These are phyloP conservation scores for Geotrichum candidum DNA, from an alignment of 1,139 yeast species.

Conservation along the genomic window DNA sequence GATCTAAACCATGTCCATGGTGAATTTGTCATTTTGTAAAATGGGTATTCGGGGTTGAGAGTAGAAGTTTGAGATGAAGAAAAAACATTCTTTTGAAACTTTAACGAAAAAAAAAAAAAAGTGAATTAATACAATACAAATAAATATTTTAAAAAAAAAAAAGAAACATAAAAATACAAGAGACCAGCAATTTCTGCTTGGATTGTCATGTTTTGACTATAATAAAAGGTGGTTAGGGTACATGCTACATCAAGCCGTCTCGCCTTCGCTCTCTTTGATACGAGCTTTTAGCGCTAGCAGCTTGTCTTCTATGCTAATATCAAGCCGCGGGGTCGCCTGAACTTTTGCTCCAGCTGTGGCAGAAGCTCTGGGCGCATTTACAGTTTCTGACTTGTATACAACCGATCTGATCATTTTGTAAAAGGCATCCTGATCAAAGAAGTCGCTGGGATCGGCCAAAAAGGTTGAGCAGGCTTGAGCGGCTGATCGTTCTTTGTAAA, in stretches of 20 bases:
- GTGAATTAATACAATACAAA: not conserved
- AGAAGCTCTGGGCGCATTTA: not conserved
- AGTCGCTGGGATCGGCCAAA: conserved; percentile 7
- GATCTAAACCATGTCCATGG: conserved; percentile 29
- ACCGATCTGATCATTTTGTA: conserved; percentile 6
- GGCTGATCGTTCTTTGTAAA: conserved; percentile 2
- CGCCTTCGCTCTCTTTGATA: not conserved
- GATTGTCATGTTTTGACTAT: not conserved
- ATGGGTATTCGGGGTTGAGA: not conserved
- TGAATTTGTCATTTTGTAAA: conserved; percentile 7
- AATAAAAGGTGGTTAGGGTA: conserved; percentile 1
- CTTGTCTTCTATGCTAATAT: not conserved
- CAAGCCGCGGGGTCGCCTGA: not conserved
- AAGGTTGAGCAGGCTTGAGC: conserved; percentile 12
- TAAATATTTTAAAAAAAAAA: not conserved
- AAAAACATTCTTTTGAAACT: not conserved
- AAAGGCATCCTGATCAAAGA: conserved; percentile 5
- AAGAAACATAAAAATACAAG: not conserved
- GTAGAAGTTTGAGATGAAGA: not conserved
- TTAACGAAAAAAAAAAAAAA: not conserved
- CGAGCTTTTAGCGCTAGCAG: conserved; percentile 2
- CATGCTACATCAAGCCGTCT: not conserved
- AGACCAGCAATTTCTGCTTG: not conserved
- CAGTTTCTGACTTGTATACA: not conserved
- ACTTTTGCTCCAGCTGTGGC: not conserved